phyloP scores from a whole-genome alignment of 257 asterid species.

The Solanum pinnatisectum region DNA sequence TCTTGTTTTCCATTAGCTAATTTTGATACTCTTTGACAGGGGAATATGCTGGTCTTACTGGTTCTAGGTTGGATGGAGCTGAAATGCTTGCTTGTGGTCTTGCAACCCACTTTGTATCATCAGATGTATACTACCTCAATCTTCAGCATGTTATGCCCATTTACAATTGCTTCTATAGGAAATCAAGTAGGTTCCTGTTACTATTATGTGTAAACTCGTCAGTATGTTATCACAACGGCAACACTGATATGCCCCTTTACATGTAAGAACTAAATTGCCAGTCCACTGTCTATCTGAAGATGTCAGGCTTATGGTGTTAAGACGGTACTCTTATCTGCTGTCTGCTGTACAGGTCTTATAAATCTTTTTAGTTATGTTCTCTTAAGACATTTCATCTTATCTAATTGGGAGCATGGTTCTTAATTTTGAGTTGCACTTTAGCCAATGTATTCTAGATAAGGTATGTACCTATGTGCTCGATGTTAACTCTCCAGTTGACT shows the following conservation, averaged over 20 bases:
- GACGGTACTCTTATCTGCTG: neutral
- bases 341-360: neutral
- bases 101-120: constrained; percentile 75
- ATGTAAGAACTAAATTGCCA: neutral
- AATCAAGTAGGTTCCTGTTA: neutral
- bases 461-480: no score
- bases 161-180: neutral
- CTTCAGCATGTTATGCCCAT: neutral
- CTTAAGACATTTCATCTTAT: no score
- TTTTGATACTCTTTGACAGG: constrained; percentile 38
- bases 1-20: neutral
- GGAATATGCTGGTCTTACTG: constrained; percentile 75
- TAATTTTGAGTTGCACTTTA: no score
- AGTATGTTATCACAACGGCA: neutral
- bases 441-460: no score
- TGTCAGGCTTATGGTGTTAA: neutral
- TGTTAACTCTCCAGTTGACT: no score
- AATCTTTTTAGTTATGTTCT: neutral
- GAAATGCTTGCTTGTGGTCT: constrained; percentile 91
- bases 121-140: constrained; percentile 33
- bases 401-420: no score
- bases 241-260: neutral
- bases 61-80: constrained; percentile 77
- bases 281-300: neutral
- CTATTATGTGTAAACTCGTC: neutral